These are phyloP conservation scores for Ceriops decandra DNA, from an alignment of 345 rosid genomes.

Conservation along the genomic window DNA sequence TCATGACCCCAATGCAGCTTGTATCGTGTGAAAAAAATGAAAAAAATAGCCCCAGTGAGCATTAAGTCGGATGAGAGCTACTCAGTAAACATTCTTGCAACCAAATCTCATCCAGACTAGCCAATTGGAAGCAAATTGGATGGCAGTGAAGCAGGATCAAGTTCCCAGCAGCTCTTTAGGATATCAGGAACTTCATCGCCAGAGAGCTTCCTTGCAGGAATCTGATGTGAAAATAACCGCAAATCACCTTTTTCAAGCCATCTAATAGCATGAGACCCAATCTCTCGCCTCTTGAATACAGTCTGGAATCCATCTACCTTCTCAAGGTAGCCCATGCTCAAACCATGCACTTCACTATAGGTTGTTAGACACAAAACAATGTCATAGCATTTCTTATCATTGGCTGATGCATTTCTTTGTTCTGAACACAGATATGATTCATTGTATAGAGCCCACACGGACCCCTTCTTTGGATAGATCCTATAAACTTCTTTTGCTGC, in stretches of 20 bases:
- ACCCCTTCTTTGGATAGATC: slow-evolving; percentile 81
- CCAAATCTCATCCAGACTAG: too few relatives aligned
- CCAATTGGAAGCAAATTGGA: slow-evolving; percentile 26
- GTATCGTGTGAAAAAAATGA: too few relatives aligned
- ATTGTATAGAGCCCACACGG: slow-evolving; percentile 71
- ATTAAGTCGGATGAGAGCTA: too few relatives aligned
- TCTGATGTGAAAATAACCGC: slow-evolving; percentile 68
- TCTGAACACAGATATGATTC: slow-evolving; percentile 29
- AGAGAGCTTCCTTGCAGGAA: slow-evolving; percentile 70
- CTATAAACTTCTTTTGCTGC: slow-evolving; percentile 68
- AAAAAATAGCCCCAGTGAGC: too few relatives aligned
- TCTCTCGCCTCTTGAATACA: slow-evolving; percentile 60
- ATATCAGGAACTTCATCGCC: slow-evolving; percentile 41
- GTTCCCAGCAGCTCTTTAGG: slow-evolving; percentile 71
- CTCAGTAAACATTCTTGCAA: too few relatives aligned
- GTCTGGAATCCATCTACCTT: slow-evolving; percentile 64
- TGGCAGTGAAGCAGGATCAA: slow-evolving; percentile 78
- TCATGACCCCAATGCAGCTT: too few relatives aligned
- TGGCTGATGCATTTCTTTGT: slow-evolving; percentile 33
- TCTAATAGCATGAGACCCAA: slow-evolving; percentile 63
- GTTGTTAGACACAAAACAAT: slow-evolving; percentile 57
- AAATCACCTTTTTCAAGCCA: slow-evolving; percentile 55
- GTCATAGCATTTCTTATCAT: slow-evolving; percentile 36
- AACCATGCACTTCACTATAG: slow-evolving; percentile 61
- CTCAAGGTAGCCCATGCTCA: slow-evolving; percentile 80